These are phyloP conservation scores for Thielaviopsis populi DNA, from an alignment of 2,329 filamentous ascomycete species.

Conservation along the genomic window DNA sequence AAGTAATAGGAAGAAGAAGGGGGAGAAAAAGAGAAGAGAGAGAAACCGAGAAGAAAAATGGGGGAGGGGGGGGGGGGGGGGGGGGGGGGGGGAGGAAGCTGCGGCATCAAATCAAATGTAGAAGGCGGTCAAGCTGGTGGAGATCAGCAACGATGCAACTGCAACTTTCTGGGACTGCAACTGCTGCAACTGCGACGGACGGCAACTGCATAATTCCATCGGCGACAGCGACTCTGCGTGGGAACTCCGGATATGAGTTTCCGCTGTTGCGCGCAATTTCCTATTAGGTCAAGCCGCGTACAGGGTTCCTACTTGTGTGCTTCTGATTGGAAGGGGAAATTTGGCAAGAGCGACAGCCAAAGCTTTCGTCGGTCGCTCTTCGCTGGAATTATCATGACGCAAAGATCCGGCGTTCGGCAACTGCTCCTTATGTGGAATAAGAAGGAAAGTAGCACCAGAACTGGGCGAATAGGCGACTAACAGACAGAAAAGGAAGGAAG, in stretches of 20 bases:
- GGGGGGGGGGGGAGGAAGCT: too few species aligned
- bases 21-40: background rate
- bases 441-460: background rate
- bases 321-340: background rate
- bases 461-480: background rate
- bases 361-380: background rate
- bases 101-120: background rate
- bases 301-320: background rate
- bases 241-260: background rate
- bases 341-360: background rate
- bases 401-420: background rate
- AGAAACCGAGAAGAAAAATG: too few species aligned
- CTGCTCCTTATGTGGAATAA: constrained; percentile 1
- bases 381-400: constrained; percentile 2
- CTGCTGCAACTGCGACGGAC: background rate
- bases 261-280: background rate
- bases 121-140: constrained; percentile 2
- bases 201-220: background rate
- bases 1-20: background rate
- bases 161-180: background rate
- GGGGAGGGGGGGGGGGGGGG: too few species aligned
- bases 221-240: background rate
- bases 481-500: background rate
- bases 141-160: background rate
- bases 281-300: background rate